Evolutionary conservation across 1,284 basidiomycete species (phyloP).

Genomic region (Pyrrhoderma noxium): DNA sequence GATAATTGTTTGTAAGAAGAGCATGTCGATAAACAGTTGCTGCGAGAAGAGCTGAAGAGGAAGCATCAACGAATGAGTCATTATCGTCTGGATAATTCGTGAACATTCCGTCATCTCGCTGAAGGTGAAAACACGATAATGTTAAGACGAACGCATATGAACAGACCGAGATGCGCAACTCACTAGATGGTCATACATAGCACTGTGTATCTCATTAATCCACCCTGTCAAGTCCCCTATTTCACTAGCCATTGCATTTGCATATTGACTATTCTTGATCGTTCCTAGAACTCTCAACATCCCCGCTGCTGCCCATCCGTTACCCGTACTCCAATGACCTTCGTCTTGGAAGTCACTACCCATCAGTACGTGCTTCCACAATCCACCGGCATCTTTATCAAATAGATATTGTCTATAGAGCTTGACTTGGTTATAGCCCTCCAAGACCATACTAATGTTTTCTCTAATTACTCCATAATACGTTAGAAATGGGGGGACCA

Average conservation of each 20-base stretch:
- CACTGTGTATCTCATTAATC: conserved; percentile 68
- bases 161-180: not conserved
- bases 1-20: conserved; percentile 42
- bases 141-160: too few species aligned
- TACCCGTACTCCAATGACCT: conserved; percentile 76
- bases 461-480: conserved; percentile 72
- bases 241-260: conserved; percentile 42
- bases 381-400: conserved; percentile 38
- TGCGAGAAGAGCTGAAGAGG: conserved; percentile 72
- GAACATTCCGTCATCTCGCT: conserved; percentile 41
- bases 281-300: conserved; percentile 79
- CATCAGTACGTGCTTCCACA: conserved; percentile 68
- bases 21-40: conserved; percentile 68
- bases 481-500: conserved; percentile 90
- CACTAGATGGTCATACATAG: conserved; percentile 49
- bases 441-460: conserved; percentile 61
- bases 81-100: conserved; percentile 67
- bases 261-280: conserved; percentile 56
- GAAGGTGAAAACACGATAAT: conserved; percentile 33
- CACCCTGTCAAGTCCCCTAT: conserved; percentile 57
- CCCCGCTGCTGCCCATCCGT: conserved; percentile 81
- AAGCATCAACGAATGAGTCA: conserved; percentile 64
- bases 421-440: conserved; percentile 73
- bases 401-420: conserved; percentile 65
- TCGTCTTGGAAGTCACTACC: conserved; percentile 44